Evolutionary conservation across 78 protist species (phyloP).

Genomic region (Pelomyxa schiedti): DNA sequence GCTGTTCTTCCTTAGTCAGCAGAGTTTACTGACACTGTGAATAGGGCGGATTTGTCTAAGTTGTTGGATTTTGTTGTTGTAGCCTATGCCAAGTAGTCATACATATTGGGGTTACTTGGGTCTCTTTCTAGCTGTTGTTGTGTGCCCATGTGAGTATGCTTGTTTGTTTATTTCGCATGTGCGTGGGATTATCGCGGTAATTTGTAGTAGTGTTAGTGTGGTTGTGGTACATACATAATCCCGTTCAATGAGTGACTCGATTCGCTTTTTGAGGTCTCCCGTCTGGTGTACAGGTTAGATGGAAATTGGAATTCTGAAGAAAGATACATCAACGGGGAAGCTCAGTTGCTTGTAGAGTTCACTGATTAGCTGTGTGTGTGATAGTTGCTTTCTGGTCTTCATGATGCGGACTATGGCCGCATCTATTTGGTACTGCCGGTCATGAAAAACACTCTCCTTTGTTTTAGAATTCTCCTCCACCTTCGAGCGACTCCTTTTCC

Average conservation of each 20-base stretch:
- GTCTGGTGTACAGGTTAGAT: background rate
- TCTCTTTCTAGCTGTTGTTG: constrained; percentile 82
- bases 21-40: no score
- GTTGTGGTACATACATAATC: no score
- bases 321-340: constrained; percentile 59
- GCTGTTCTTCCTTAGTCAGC: no score
- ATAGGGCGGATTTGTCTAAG: no score
- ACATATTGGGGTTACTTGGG: constrained; percentile 44
- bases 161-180: no score
- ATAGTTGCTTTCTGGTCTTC: constrained; percentile 80
- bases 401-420: constrained; percentile 91
- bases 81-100: constrained; percentile 74
- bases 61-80: background rate
- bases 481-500: background rate
- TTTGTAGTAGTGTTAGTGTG: no score
- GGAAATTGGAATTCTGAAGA: background rate
- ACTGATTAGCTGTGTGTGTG: constrained; percentile 61
- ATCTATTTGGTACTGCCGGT: constrained; percentile 67
- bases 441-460: constrained; percentile 60
- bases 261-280: constrained; percentile 80
- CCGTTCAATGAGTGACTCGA: constrained; percentile 87
- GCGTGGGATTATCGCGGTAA: no score
- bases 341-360: constrained; percentile 65
- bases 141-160: no score
- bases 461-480: constrained; percentile 67